Evolutionary conservation across 2,329 filamentous ascomycete species (phyloP).

Genomic region (Penicillium rolfsii): DNA sequence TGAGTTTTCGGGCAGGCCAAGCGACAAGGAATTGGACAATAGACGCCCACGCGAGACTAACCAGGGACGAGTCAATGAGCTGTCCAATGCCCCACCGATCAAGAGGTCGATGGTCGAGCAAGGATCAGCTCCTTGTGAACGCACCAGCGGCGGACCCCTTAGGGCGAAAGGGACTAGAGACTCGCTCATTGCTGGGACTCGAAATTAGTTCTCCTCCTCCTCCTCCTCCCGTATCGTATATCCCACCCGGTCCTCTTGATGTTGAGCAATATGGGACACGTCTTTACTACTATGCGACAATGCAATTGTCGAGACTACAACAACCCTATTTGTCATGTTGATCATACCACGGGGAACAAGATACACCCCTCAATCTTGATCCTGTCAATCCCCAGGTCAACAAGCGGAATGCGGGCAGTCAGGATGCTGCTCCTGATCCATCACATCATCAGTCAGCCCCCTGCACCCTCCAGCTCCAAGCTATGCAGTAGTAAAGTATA

Average conservation of each 20-base stretch:
- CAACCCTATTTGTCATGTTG: neutral
- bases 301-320: neutral
- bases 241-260: conserved; percentile 2
- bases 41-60: conserved; percentile 22
- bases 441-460: conserved; percentile 17
- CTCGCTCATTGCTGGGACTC: conserved; percentile 8
- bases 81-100: conserved; percentile 25
- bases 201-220: conserved; percentile 8
- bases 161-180: conserved; percentile 16
- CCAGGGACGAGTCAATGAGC: conserved; percentile 15
- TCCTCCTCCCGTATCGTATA: neutral
- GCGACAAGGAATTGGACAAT: conserved; percentile 19
- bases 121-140: conserved; percentile 17
- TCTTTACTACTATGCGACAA: neutral
- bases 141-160: conserved; percentile 13
- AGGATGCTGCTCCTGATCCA: conserved; percentile 11
- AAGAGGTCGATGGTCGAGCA: conserved; percentile 23
- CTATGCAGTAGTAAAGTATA: neutral
- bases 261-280: conserved; percentile 4
- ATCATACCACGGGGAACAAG: conserved; percentile 5
- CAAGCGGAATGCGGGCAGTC: conserved; percentile 17
- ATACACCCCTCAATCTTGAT: neutral
- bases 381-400: conserved; percentile 12
- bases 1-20: conserved; percentile 17
- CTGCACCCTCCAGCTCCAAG: neutral